phyloP scores from a whole-genome alignment of 768 basidiomycete genomes.

The Hysterangium stoloniferum region DNA sequence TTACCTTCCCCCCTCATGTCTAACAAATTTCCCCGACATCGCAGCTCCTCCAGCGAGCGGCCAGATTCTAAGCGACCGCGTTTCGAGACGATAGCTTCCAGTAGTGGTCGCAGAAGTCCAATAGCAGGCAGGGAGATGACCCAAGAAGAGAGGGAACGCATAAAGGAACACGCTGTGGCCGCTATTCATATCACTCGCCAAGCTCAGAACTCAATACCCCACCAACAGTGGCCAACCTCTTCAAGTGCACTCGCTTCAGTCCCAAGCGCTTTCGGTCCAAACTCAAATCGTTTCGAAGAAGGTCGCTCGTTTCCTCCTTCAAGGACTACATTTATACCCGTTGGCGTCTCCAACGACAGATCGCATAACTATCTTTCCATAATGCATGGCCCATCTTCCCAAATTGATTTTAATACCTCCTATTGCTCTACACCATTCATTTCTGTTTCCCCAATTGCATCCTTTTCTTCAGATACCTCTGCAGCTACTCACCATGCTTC shows the following conservation, averaged over 20 bases:
- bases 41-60: background rate
- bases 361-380: background rate
- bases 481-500: conserved; percentile 11
- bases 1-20: background rate
- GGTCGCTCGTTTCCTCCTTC: background rate
- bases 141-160: background rate
- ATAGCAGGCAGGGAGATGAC: background rate
- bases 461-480: conserved; percentile 12
- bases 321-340: background rate
- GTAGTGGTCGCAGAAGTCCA: background rate
- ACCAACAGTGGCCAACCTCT: conserved; percentile 7
- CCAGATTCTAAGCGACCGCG: conserved; percentile 6
- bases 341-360: background rate
- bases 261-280: background rate
- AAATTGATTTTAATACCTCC: background rate
- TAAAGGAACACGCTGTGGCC: background rate
- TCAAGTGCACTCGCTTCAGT: conserved; percentile 1
- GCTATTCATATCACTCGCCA: background rate
- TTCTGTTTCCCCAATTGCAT: conserved; percentile 8
- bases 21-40: conserved; percentile 3
- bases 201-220: background rate
- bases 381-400: background rate
- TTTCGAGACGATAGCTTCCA: conserved; percentile 1
- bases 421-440: background rate
- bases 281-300: background rate